Evolutionary conservation across 805 yeast genomes (phyloP).

Genomic region (Starmerella powellii): DNA sequence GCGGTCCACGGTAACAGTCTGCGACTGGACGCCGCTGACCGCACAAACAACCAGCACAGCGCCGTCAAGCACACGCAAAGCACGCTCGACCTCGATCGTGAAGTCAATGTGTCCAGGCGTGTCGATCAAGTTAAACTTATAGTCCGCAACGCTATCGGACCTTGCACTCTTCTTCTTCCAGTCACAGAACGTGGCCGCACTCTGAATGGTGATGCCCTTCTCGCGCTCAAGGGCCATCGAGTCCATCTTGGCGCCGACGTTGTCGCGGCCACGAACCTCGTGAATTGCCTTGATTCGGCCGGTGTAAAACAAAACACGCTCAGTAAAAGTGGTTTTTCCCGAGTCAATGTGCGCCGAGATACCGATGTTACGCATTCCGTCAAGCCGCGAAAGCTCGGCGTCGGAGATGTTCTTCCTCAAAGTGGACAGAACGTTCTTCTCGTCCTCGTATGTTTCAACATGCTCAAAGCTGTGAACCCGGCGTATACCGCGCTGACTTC

Average conservation of each 20-base stretch:
- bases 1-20: conserved; percentile 96
- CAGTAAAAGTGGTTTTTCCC: conserved; percentile 96
- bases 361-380: conserved; percentile 80
- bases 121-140: conserved; percentile 89
- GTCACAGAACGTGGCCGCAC: conserved; percentile 96
- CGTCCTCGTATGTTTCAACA: conserved; percentile 25
- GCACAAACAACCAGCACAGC: conserved; percentile 98
- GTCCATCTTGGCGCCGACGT: conserved; percentile 99
- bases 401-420: conserved; percentile 27
- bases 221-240: conserved; percentile 98
- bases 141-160: conserved; percentile 31
- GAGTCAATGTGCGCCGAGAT: conserved; percentile 97
- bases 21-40: conserved; percentile 95
- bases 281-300: conserved; percentile 54
- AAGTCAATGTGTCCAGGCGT: conserved; percentile 99
- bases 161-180: conserved; percentile 53
- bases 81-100: conserved; percentile 97
- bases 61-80: conserved; percentile 94
- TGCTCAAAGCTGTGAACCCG: conserved; percentile 12
- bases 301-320: conserved; percentile 88
- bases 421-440: conserved; percentile 23
- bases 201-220: conserved; percentile 96
- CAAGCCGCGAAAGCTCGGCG: conserved; percentile 34
- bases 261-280: conserved; percentile 76
- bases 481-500: conserved; percentile 1